A percentile compares a stretch with the other conserved stretches of the same genome.
These are phyloP conservation scores for Aquanectria penicillioides DNA, from an alignment of 2,329 filamentous ascomycete genomes.

Conservation along the genomic window DNA sequence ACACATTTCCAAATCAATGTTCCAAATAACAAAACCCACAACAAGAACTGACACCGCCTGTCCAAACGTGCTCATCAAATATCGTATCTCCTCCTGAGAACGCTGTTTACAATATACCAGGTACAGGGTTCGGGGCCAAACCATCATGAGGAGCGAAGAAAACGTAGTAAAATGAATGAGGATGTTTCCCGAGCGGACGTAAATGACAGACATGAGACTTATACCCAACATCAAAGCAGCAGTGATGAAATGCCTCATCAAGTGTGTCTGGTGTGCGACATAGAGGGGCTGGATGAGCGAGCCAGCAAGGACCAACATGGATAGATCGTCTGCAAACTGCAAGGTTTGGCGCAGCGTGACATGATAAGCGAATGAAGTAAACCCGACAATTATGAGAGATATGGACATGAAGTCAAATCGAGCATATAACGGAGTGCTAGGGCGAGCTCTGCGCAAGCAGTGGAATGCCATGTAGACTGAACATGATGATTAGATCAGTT, in stretches of 20 bases:
- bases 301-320: conserved; percentile 65
- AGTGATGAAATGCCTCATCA: conserved; percentile 45
- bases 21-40: conserved; percentile 62
- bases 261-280: conserved; percentile 54
- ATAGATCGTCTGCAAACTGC: conserved; percentile 65
- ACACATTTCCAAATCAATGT: conserved; percentile 65
- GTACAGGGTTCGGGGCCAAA: conserved; percentile 48
- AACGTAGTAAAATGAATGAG: conserved; percentile 56
- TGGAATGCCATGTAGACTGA: conserved; percentile 55
- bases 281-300: conserved; percentile 62
- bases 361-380: conserved; percentile 56
- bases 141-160: conserved; percentile 43
- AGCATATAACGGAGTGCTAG: conserved; percentile 43
- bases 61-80: conserved; percentile 51
- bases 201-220: conserved; percentile 53
- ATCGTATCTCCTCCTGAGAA: conserved; percentile 42
- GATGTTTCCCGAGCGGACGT: conserved; percentile 54
- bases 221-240: conserved; percentile 53
- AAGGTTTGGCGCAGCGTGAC: conserved; percentile 54
- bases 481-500: conserved; percentile 15
- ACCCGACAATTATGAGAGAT: conserved; percentile 53
- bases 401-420: conserved; percentile 53
- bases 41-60: too few relatives aligned
- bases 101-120: conserved; percentile 46
- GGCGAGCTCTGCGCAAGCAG: conserved; percentile 48